phyloP scores from a whole-genome alignment of 805 yeast species.

The Crinitomyces ghanaensis region DNA sequence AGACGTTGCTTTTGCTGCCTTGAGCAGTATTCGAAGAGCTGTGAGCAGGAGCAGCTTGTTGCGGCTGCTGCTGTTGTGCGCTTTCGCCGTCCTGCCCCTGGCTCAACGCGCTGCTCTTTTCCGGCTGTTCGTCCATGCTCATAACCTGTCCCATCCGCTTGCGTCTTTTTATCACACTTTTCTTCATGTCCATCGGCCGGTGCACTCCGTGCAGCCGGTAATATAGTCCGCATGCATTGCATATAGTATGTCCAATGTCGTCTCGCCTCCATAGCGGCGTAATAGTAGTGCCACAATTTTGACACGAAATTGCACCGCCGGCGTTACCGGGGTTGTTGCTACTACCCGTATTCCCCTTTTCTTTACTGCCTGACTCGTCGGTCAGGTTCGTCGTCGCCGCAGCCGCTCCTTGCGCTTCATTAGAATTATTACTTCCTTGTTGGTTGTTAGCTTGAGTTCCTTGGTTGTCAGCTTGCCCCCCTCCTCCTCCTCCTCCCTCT shows the following conservation, averaged over 20 bases:
- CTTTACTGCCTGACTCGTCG: constrained; percentile 2
- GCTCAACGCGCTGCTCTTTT: neutral
- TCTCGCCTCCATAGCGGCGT: constrained; percentile 85
- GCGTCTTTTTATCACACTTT: constrained; percentile 62
- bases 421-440: too few relatives aligned
- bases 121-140: neutral
- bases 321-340: too few relatives aligned
- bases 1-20: neutral
- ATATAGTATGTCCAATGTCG: constrained; percentile 68
- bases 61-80: constrained; percentile 5
- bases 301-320: constrained; percentile 62
- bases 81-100: constrained; percentile 1
- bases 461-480: constrained; percentile 1
- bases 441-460: constrained; percentile 1
- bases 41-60: neutral
- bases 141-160: constrained; percentile 34
- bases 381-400: constrained; percentile 5
- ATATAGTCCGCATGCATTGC: constrained; percentile 79
- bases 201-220: constrained; percentile 64
- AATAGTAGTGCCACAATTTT: constrained; percentile 72
- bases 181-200: constrained; percentile 66
- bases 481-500: neutral
- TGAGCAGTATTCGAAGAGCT: neutral
- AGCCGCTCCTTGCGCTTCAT: constrained; percentile 2
- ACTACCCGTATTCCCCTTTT: constrained; percentile 3